Evolutionary conservation across 305 asterid genomes (phyloP), one percentile per base, ranked within the genome.

Genomic region (Petunia hybrid): DNA sequence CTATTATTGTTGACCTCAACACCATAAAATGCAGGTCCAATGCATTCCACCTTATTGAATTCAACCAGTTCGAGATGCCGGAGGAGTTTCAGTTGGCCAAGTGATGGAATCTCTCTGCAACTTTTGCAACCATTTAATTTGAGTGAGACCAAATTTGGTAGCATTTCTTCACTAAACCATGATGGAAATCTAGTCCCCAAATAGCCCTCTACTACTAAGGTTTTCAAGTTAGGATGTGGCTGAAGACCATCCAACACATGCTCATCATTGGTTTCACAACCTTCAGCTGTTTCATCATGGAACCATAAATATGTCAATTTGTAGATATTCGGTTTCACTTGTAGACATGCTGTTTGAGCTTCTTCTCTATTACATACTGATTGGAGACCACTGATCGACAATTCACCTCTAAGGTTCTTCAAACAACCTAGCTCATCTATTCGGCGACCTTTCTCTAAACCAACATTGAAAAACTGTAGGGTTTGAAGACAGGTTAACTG

Each of bases 11-110:
- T 22, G 31, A 22, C 31, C 31, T 22, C 31, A 22, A 22, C 31
- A 22, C 31, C 31, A 22, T 22, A 22, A 22, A 88, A 88, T 14
- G 83, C 55, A 41, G 59, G 59, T 22, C 79, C 81, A 5, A 88
- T 85, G 51, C 66, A 64, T 80, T 7, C 75, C 55, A 88, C 5
- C 13, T 43, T 67, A 14, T 6, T 2, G 61, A 87, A 4, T 1
- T 8, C 9, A 0, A 39, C 0, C 45, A 90, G 12, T 48, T 12
- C 12, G 1, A 89, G 85, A 48, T 5, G 14, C 73, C 76, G 82
- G 48, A 89, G 87, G 73, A 16, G 35, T 43, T 87, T 85, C 9
- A 89, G 86, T 39, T 82, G 89, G 16, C 93, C 88, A 46, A 87
- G 64, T 10, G 16, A 79, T 14, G 89, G 90, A 53, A 88, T 78